Evolutionary conservation across 1,284 basidiomycete genomes (phyloP).

Genomic region (Abortiporus biennis): DNA sequence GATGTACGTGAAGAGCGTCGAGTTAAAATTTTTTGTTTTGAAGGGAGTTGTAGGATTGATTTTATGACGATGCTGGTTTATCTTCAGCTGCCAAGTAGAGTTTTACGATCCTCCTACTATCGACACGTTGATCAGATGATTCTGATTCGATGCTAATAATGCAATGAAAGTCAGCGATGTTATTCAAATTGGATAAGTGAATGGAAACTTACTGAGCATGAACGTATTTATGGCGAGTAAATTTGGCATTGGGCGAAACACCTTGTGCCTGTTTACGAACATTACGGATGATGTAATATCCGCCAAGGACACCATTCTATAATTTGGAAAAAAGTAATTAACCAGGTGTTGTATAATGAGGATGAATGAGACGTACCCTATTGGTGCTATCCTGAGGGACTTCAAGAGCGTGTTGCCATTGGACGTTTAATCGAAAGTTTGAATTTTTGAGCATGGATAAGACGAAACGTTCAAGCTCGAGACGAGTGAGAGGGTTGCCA

Average conservation of each 20-base stretch:
- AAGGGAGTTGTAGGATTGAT: no score
- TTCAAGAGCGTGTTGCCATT: constrained; percentile 44
- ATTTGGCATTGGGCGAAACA: constrained; percentile 27
- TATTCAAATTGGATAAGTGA: constrained; percentile 2
- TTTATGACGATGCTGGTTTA: constrained; percentile 20
- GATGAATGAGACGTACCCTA: constrained; percentile 29
- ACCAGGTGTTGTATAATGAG: constrained; percentile 1
- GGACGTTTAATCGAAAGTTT: constrained; percentile 34
- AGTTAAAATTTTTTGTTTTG: no score
- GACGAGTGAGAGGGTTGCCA: constrained; percentile 33
- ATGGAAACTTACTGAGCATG: constrained; percentile 39
- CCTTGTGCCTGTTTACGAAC: constrained; percentile 35
- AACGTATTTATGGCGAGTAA: constrained; percentile 46
- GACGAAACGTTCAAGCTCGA: constrained; percentile 38
- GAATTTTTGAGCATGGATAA: constrained; percentile 38
- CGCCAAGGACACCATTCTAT: constrained; percentile 45
- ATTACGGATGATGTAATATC: constrained; percentile 46
- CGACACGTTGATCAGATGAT: constrained; percentile 27
- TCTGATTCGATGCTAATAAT: constrained; percentile 40
- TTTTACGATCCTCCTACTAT: constrained; percentile 44
- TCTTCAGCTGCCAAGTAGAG: constrained; percentile 45
- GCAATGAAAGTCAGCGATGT: constrained; percentile 1
- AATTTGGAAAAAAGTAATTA: neutral
- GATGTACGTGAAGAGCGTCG: neutral
- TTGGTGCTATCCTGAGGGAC: constrained; percentile 35